A percentile compares a stretch with the other conserved stretches of the same genome.
phyloP scores from a whole-genome alignment of 768 basidiomycete species.

The Trametes sanguinea region DNA sequence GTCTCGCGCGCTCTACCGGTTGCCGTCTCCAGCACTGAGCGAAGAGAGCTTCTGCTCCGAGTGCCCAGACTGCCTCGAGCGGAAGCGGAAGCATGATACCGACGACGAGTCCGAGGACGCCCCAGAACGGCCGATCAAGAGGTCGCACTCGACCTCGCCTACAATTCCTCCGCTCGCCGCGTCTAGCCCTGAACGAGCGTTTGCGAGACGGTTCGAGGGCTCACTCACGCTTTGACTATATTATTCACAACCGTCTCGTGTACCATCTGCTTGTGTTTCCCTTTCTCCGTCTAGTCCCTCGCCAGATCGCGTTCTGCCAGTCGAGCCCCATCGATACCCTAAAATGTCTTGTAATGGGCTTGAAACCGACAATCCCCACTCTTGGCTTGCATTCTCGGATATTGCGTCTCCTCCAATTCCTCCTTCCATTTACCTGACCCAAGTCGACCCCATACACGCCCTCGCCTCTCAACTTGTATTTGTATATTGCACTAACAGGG shows the following conservation, averaged over 20 bases:
- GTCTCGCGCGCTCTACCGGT: constrained; percentile 23
- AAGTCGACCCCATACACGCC: not conserved
- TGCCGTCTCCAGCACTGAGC: constrained; percentile 27
- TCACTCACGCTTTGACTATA: constrained; percentile 14
- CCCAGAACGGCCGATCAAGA: constrained; percentile 19
- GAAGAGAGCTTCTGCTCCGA: constrained; percentile 33
- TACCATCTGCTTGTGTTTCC: not conserved
- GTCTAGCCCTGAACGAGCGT: constrained; percentile 11
- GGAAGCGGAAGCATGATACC: constrained; percentile 13
- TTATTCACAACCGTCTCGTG: not conserved
- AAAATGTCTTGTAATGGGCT: not conserved
- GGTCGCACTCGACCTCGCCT: constrained; percentile 18
- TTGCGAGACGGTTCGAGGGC: constrained; percentile 13
- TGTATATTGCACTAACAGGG: no score
- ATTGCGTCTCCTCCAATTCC: no score
- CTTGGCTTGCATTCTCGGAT: not conserved
- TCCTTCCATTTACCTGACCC: not conserved
- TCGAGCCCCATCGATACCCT: not conserved
- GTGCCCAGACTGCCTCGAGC: constrained; percentile 28
- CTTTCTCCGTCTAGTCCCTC: not conserved
- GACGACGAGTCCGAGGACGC: constrained; percentile 10
- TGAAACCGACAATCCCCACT: not conserved
- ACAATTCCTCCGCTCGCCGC: constrained; percentile 2
- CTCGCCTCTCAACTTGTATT: not conserved
- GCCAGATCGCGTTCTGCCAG: no score